A percentile compares a stretch with the other conserved stretches of the same genome.
These are phyloP conservation scores for Paraconiothyrium brasiliense DNA, from an alignment of 2,329 filamentous ascomycete species.

Conservation along the genomic window DNA sequence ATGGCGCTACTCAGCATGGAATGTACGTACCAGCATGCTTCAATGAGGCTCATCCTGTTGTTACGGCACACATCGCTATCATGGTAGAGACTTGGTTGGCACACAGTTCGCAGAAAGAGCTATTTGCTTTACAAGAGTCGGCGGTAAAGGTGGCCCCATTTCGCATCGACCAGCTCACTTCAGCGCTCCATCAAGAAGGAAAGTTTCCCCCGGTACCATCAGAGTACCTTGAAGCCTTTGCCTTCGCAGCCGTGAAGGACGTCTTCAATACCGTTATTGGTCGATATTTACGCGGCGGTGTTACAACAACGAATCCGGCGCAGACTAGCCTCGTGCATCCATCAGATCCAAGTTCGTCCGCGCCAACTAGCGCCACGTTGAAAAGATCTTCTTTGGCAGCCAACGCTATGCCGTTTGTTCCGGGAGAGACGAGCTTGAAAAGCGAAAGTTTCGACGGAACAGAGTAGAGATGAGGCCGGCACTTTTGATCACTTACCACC, in stretches of 20 bases:
- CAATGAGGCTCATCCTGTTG: neutral
- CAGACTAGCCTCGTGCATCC: neutral
- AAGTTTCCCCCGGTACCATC: neutral
- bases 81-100: slow-evolving; percentile 1
- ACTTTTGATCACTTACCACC: neutral
- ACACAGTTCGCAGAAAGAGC: slow-evolving; percentile 14
- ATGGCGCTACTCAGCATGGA: no score
- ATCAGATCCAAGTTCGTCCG: neutral
- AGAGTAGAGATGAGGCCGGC: neutral
- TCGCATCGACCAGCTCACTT: slow-evolving; percentile 19
- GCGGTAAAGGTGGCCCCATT: slow-evolving; percentile 2
- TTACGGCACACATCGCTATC: neutral
- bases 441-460: neutral
- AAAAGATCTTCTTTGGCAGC: neutral
- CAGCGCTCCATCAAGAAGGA: neutral
- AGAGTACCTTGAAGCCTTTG: neutral
- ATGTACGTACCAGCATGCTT: neutral
- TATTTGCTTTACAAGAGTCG: slow-evolving; percentile 11
- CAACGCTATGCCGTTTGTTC: neutral
- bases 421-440: neutral
- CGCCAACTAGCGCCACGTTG: neutral
- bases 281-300: neutral
- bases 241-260: neutral
- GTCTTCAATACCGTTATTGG: slow-evolving; percentile 2
- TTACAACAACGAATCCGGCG: neutral